Evolutionary conservation across 78 protist genomes (phyloP).

Genomic region (Blattamonas nauphoetae): DNA sequence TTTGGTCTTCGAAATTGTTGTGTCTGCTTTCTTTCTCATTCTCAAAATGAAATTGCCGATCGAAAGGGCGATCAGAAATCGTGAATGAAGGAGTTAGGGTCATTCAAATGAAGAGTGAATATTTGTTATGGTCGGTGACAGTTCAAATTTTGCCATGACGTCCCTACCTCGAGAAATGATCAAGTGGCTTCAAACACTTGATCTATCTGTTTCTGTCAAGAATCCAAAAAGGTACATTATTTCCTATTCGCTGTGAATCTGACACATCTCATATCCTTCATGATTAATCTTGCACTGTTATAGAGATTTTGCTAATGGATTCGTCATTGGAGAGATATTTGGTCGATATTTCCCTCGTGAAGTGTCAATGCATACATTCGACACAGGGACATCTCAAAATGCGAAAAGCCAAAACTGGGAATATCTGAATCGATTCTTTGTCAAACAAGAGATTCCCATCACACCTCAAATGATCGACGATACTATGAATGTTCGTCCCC

Average conservation of each 20-base stretch:
- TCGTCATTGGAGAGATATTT: background rate
- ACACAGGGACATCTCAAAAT: background rate
- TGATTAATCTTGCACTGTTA: background rate
- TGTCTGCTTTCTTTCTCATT: too few relatives aligned
- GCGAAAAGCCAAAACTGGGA: background rate
- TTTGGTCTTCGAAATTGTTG: too few relatives aligned
- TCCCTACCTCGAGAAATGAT: background rate
- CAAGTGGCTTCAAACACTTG: background rate
- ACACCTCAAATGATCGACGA: slow-evolving; percentile 1
- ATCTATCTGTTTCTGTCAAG: background rate
- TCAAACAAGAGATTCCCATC: background rate
- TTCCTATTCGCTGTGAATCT: background rate
- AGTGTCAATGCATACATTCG: background rate
- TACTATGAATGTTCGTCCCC: background rate
- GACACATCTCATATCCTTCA: background rate
- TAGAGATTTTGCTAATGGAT: background rate
- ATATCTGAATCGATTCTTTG: background rate
- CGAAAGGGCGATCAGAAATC: too few relatives aligned
- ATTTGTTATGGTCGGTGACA: too few relatives aligned
- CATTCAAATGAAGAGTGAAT: too few relatives aligned
- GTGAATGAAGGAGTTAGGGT: too few relatives aligned
- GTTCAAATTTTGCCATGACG: too few relatives aligned
- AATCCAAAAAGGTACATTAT: background rate
- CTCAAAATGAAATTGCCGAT: too few relatives aligned
- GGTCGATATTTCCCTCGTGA: background rate